Conservation (phyloP, 306 rosid genomes). For the Cucumis cinereus region DNA sequence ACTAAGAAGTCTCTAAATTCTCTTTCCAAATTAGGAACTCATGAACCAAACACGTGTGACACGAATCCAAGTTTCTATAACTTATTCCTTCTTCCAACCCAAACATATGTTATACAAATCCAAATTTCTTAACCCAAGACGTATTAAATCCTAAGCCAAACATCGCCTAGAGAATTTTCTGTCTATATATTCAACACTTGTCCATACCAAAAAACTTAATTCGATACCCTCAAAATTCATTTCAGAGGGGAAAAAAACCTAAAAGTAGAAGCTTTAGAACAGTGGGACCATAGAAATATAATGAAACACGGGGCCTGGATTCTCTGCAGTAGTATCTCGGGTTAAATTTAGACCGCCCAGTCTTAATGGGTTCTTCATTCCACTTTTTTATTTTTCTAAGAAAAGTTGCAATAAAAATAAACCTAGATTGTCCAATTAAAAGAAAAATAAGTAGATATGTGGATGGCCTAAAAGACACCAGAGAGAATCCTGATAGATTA, state of each 20-base stretch:
- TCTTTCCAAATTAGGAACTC: neutral
- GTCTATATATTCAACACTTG: neutral
- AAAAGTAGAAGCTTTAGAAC: neutral
- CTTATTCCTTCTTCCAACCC: neutral
- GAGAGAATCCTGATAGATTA: constrained; percentile 3
- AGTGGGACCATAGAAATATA: neutral
- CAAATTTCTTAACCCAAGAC: neutral
- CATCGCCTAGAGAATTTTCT: neutral
- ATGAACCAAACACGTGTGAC: neutral
- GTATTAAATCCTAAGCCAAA: neutral
- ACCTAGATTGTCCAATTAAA: neutral
- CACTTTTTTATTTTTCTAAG: too few relatives aligned
- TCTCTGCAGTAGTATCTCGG: neutral
- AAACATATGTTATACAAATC: neutral
- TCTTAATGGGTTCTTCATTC: neutral
- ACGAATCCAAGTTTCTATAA: neutral
- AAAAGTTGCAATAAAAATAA: neutral
- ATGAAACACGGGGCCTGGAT: constrained; percentile 2
- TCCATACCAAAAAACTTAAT: neutral
- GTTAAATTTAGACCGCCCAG: neutral
- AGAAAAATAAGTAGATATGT: constrained; percentile 1
- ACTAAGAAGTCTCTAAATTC: neutral
- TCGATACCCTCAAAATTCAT: neutral
- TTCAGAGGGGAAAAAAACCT: neutral
- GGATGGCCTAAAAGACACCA: neutral